Evolutionary conservation across 2,329 filamentous ascomycete genomes (phyloP).

Genomic region (Eutypa lata): DNA sequence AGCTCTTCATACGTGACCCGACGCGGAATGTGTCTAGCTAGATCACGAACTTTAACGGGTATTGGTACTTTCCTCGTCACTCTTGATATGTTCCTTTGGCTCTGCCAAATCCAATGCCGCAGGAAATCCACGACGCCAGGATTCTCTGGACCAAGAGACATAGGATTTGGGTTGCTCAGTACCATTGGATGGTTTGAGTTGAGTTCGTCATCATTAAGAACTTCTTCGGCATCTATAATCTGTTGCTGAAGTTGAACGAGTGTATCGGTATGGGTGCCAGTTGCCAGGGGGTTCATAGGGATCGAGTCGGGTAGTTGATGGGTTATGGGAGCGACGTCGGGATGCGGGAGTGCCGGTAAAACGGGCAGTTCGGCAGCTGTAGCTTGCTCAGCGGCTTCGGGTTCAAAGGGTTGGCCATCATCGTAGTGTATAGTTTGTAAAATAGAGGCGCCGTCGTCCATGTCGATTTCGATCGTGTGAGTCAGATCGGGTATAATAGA

Average conservation of each 20-base stretch:
- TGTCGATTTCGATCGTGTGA: background rate
- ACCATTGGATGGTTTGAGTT: constrained; percentile 26
- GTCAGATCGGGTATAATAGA: background rate
- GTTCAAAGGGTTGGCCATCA: background rate
- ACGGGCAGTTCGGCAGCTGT: background rate
- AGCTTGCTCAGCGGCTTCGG: background rate
- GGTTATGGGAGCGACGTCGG: background rate
- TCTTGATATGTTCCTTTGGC: constrained; percentile 23
- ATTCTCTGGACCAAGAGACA: constrained; percentile 46
- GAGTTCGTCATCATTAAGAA: constrained; percentile 3
- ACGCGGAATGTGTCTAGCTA: constrained; percentile 13
- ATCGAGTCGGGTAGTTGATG: background rate
- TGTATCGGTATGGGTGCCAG: constrained; percentile 1
- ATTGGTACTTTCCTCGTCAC: constrained; percentile 20
- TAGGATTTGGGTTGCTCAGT: constrained; percentile 30
- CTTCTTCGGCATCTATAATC: constrained; percentile 13
- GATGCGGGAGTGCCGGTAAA: no score
- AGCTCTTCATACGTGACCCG: constrained; percentile 43
- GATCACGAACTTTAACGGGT: constrained; percentile 10
- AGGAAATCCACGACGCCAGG: constrained; percentile 49
- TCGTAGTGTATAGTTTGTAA: background rate
- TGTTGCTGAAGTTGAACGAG: constrained; percentile 6
- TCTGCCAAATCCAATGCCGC: constrained; percentile 41
- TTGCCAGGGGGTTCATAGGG: background rate
- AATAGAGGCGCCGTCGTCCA: background rate